Base-by-base conservation (phyloP, 768 basidiomycete species). In the Leucocoprinus sp. region DNA sequence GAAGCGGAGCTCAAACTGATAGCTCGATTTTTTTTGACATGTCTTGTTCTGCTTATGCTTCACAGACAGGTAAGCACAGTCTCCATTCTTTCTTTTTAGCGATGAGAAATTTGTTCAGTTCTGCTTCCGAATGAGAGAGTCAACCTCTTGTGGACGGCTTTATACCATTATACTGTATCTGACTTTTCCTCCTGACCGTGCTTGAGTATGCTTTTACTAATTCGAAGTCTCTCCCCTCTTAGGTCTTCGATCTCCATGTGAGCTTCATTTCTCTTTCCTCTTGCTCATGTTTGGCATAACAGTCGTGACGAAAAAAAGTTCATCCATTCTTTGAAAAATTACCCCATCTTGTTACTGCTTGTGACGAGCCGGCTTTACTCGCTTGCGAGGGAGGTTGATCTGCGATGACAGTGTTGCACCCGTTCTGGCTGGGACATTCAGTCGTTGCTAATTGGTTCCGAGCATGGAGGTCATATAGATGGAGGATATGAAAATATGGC, bases 51-150 rank as follows among this genome's bases (percentile, higher is more conserved):
- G 1, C 4, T 45, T 31, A 8, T 36, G 22, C n/a, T 27, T 2
- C 12, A 21, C 23, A 19, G 17, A 3, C 8, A 19, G 54, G 61
- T 65, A 52, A 63, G 62, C 52, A 43, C 37, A 8, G 24, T 18
- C 43, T 52, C 48, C 15, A 15, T 14, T 28, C 43, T 22, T 44
- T 39, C 47, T 60, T 37, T 56, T 52, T 70, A n/a, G n/a, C n/a
- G 75, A 75, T 80, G 79, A 75, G 64, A 21, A 55, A 52, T 52
- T 54, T 59, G 64, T 65, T 80, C 80, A 82, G 81, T 84, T 84
- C 82, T 84, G 82, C 82, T 84, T 84, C 82, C 82, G 82, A 83
- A 83, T 51, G 74, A 80, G 74, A 80, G 71, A 64, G 66, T 64
- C 59, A 75, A 74, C 73, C 80, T 82, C 75, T 83, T 75, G 82